Evolutionary conservation across 495 filamentous ascomycete species (phyloP), one percentile per base, ranked within the genome.

Genomic region (Hypomontagnella submonticulosa): DNA sequence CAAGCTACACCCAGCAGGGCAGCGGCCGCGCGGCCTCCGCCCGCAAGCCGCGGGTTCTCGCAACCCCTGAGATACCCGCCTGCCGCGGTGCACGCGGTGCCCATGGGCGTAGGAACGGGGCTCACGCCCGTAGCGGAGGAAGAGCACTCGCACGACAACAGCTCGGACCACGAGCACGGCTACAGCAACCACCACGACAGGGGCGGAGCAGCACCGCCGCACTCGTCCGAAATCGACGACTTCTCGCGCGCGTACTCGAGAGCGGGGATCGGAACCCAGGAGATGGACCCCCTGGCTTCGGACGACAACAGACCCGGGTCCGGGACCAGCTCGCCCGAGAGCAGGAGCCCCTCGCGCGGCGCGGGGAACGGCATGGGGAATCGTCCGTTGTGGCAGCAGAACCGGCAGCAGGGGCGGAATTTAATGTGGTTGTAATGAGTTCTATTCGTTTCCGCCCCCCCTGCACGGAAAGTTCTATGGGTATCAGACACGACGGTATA

Each of bases 361-460:
- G 37, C 16, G 37, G 57, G 9, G 1, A 57, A 53, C 13, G 20
- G 46, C 23, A 30, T 55, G 4, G 68, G 59, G 11, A 68, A 61
- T 19, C 53, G 66, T 23, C 80, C 79, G 34, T 66, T 82, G 13
- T 82, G 80, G 80, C 80, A 82, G 72, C 80, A 82, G 72, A 79
- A 81, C 47, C 57, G 80, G 51, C 74, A 76, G 58, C 78, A 77
- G 62, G 78, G 78, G 60, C 70, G 79, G 40, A 80, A 81, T 57
- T 43, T 78, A 50, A 78, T 81, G 76, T 82, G 80, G 80, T 64
- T 80, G 70, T 81, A 67, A 79, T 69, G 7, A 44, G 19, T 33
- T 27, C n/a, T n/a, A n/a, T n/a, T n/a, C n/a, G 23, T 27, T 6
- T 6, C 23, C 23, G 23, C 23, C 23, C 23, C 6, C 23, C 23